Conservation (phyloP, 2,329 filamentous ascomycete genomes). For the Colletotrichum ledebouriae region DNA sequence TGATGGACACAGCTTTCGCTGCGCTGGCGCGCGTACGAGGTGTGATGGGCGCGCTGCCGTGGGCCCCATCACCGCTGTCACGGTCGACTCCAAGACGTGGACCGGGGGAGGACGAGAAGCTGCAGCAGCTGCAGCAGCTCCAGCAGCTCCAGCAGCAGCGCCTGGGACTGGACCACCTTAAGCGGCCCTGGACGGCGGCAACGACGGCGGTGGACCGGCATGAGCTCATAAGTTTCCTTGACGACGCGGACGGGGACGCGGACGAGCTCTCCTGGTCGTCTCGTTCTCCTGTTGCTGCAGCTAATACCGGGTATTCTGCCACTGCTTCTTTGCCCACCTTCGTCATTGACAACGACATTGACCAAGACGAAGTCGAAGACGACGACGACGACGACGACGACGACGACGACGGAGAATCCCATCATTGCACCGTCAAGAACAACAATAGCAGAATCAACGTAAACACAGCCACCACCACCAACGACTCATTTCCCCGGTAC, state of each 20-base stretch:
- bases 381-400: background rate
- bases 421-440: background rate
- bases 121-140: slow-evolving; percentile 6
- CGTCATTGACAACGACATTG: slow-evolving; percentile 6
- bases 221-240: slow-evolving; percentile 43
- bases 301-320: background rate
- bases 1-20: background rate
- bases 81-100: slow-evolving; percentile 25
- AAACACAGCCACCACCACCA: slow-evolving; percentile 1
- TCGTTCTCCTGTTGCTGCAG: background rate
- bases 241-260: slow-evolving; percentile 33
- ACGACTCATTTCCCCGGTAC: slow-evolving; percentile 7
- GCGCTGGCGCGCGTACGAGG: slow-evolving; percentile 17
- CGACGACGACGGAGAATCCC: background rate
- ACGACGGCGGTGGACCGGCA: slow-evolving; percentile 29
- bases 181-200: slow-evolving; percentile 32
- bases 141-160: background rate
- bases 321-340: slow-evolving; percentile 5
- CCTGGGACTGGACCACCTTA: slow-evolving; percentile 10
- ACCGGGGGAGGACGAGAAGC: slow-evolving; percentile 26
- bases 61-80: slow-evolving; percentile 29
- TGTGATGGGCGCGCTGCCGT: slow-evolving; percentile 25
- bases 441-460: background rate
- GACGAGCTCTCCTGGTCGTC: slow-evolving; percentile 12
- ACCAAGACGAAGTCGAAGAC: background rate